phyloP scores from a whole-genome alignment of 2,329 filamentous ascomycete genomes.

The Phoma herbarum region DNA sequence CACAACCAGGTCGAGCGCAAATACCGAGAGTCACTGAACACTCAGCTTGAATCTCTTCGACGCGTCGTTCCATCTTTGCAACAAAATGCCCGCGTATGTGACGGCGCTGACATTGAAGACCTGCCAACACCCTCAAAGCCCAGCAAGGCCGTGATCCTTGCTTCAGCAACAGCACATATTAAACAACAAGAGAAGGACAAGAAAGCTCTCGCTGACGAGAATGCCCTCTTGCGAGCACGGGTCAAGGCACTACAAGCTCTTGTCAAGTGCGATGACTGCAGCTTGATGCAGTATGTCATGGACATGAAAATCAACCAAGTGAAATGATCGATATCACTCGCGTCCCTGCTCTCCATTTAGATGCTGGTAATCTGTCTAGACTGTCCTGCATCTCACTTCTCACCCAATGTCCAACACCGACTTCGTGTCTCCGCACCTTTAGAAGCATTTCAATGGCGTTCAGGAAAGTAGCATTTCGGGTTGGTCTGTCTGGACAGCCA shows the following conservation, averaged over 20 bases:
- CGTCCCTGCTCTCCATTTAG: constrained; percentile 3
- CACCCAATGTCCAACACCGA: constrained; percentile 11
- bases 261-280: constrained; percentile 58
- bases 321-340: constrained; percentile 21
- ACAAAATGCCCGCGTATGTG: constrained; percentile 47
- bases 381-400: neutral
- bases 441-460: constrained; percentile 33
- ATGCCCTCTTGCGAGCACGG: constrained; percentile 49
- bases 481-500: constrained; percentile 22
- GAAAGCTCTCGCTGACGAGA: constrained; percentile 51
- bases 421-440: neutral
- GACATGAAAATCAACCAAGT: constrained; percentile 51
- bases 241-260: constrained; percentile 56
- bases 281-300: constrained; percentile 55
- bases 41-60: constrained; percentile 55
- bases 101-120: constrained; percentile 55
- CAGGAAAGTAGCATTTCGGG: constrained; percentile 20
- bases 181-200: constrained; percentile 57
- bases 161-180: constrained; percentile 57
- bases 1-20: constrained; percentile 59
- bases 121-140: constrained; percentile 53
- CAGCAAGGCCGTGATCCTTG: constrained; percentile 58
- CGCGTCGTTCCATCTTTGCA: constrained; percentile 53
- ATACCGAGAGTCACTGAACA: constrained; percentile 58
- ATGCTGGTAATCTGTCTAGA: constrained; percentile 25